Evolutionary conservation across 1,139 yeast species (phyloP), one percentile per base, ranked within the genome.

Genomic region (Yamadazyma siamensis): DNA sequence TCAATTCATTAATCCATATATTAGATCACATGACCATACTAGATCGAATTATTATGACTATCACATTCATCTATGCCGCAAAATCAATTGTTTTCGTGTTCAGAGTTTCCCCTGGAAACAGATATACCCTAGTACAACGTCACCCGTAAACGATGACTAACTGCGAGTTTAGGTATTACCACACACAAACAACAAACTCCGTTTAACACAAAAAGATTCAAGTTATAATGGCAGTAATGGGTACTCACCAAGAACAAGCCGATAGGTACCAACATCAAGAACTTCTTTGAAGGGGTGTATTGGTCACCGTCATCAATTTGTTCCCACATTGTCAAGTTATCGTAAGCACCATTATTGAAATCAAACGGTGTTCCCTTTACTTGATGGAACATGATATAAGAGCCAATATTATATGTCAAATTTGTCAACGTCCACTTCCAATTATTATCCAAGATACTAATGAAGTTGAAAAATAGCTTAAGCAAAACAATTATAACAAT

Each of bases 321-420:
- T 59, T 91, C 98, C 98, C 98, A 91, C 96, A 91, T 86, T 17
- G 96, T 91, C 48, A 91, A 71, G 52, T 87, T 82, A 56, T 91
- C 98, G 58, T 84, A 91, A 0, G 97, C 97, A 25, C 98, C 98
- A 23, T 87, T 82, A 54, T 89, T 91, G 64, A 89, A 88, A 47
- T 91, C 98, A 56, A 91, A 91, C 1, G 98, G 98, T 3, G 95
- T 87, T 20, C 98, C 98, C 51, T 89, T 91, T 30, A 91, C 87
- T 55, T 86, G 84, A 58, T 91, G 98, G 57, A 91, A 91, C 97
- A 91, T 91, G 44, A 91, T 77, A 54, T 88, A 89, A 3, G 94
- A 82, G 3, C 97, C 97, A 43, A 85, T 75, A 37, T 85, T 91
- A 54, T 91, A 91, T 5, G 94, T 80, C 38, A 84, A 74, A 53